Percentiles rank a stretch among this genome's conserved stretches.
phyloP scores from a whole-genome alignment of 768 basidiomycete genomes.

The Gloeophyllum trabeum region DNA sequence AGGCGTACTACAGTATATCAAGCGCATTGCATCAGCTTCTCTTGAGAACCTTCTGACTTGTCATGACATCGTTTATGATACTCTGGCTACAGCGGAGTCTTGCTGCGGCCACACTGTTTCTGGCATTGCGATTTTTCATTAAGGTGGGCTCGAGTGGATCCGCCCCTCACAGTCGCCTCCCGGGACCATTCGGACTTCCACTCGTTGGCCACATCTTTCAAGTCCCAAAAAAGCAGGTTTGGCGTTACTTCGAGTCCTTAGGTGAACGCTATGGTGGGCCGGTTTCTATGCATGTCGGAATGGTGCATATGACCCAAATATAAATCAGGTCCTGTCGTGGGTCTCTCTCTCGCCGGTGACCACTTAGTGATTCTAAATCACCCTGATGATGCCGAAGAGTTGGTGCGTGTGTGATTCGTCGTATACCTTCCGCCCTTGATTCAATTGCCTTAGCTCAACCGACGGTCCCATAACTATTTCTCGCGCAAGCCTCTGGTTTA shows the following conservation, averaged over 20 bases:
- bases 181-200: background rate
- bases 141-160: no score
- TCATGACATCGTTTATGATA: no score
- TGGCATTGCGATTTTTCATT: no score
- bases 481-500: slow-evolving; percentile 6
- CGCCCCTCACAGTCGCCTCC: no score
- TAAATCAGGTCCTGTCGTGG: background rate
- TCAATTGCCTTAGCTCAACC: background rate
- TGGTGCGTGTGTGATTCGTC: background rate
- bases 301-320: background rate
- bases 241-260: background rate
- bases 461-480: background rate
- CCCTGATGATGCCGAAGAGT: background rate
- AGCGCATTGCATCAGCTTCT: no score
- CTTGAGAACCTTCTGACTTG: no score
- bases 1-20: no score
- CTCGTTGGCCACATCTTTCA: background rate
- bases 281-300: background rate
- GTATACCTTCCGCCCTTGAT: background rate
- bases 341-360: background rate
- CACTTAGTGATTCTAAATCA: background rate
- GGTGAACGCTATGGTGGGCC: background rate
- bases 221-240: background rate
- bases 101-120: no score
- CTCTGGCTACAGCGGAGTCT: no score